Evolutionary conservation across 2,329 filamentous ascomycete species (phyloP), one percentile per base, ranked within the genome.

Genomic region (Ampelomyces quisqualis): DNA sequence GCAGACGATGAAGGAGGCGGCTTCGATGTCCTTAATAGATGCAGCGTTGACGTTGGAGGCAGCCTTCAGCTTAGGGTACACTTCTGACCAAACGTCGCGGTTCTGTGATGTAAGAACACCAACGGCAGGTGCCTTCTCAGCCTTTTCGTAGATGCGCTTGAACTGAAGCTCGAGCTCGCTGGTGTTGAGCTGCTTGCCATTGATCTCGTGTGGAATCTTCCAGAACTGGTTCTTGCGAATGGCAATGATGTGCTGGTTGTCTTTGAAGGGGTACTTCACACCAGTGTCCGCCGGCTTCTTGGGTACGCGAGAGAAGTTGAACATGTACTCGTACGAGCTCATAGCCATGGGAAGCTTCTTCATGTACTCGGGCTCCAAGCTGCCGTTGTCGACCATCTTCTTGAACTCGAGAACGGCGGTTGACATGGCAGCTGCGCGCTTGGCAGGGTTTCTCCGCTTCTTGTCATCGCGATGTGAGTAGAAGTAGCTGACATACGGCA

Each of bases 311-410:
- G 82, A 87, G 71, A 81, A 83, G 73, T 98, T 97, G 80, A 98
- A 98, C 93, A 98, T 98, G 81, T 85, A 97, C 74, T 95, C 78
- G 77, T 96, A 97, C 66, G 88, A 93, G 77, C 90, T 90, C 93
- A 98, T 98, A 71, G 90, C 93, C 65, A 97, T 91, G 45, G 93
- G 93, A 45, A 94, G 79, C 73, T 90, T 90, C 77, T 94, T 94
- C 90, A 98, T 95, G 74, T 96, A 97, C 73, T 98, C 93, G 17
- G 93, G 93, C 76, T 98, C 93, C 37, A 98, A 77, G 6, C 82
- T 84, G 53, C 85, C 84, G 29, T 70, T 69, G 65, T 96, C 91
- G 14, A 97, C 91, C 73, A 90, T 82, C 70, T 85, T 86, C 80
- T 96, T 95, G 78, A 98, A 98, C 66, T 94, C 89, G 26, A 98